Conservation (phyloP, 345 rosid species). For the Aquilaria malaccensis region DNA sequence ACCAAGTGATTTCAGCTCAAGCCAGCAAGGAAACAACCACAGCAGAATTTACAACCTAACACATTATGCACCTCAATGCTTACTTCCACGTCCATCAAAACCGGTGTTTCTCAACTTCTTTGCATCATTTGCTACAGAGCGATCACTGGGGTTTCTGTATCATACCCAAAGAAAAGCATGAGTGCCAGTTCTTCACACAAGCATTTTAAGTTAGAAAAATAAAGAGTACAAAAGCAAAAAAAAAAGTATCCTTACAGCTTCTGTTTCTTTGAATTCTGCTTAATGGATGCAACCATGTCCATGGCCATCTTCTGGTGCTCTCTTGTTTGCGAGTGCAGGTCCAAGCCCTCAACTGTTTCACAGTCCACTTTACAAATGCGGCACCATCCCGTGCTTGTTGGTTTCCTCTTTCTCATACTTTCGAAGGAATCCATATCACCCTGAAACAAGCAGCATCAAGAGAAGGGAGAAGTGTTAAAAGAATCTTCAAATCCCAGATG, state of each 20-base stretch:
- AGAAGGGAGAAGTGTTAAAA: background rate
- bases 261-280: constrained; percentile 67
- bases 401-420: constrained; percentile 46
- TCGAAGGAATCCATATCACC: constrained; percentile 43
- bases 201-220: no score
- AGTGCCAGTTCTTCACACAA: no score
- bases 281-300: constrained; percentile 55
- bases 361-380: constrained; percentile 76
- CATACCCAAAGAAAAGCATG: constrained; percentile 4
- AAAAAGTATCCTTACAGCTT: constrained; percentile 33
- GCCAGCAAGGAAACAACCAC: constrained; percentile 13
- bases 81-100: constrained; percentile 40
- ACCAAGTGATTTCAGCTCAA: constrained; percentile 27
- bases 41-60: constrained; percentile 11
- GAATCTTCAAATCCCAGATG: background rate
- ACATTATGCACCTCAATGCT: constrained; percentile 24
- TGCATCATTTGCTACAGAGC: constrained; percentile 33
- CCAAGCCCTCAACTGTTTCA: constrained; percentile 64
- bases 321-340: constrained; percentile 64
- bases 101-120: constrained; percentile 32
- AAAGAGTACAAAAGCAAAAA: no score
- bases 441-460: constrained; percentile 23
- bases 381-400: constrained; percentile 62
- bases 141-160: constrained; percentile 35
- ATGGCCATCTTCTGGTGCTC: constrained; percentile 68